Conservation (phyloP, 1,139 yeast genomes). For the Sugiyamaella castrensis region DNA sequence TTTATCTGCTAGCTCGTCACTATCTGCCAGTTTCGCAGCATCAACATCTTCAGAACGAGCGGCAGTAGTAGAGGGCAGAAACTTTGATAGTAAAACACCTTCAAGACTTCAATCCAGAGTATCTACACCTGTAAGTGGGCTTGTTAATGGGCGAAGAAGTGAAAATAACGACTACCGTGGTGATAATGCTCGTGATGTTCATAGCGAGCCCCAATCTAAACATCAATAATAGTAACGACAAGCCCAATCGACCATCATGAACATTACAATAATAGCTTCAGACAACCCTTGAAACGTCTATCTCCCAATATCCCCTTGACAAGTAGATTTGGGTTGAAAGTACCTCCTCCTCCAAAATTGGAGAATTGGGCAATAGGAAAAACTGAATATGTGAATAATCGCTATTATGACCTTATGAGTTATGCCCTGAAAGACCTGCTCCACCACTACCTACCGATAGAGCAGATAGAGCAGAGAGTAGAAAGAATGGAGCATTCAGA, state of each 20-base stretch:
- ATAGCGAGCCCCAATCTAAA: neutral
- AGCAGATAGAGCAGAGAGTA: slow-evolving; percentile 5
- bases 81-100: too few species aligned
- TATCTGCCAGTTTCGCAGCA: too few species aligned
- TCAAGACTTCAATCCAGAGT: neutral
- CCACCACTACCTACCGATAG: slow-evolving; percentile 10
- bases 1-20: neutral
- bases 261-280: too few species aligned
- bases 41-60: too few species aligned
- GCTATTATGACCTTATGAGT: neutral
- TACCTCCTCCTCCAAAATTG: slow-evolving; percentile 17
- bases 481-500: slow-evolving; percentile 4
- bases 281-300: slow-evolving; percentile 6
- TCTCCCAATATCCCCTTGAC: slow-evolving; percentile 17
- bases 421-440: slow-evolving; percentile 11
- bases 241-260: neutral
- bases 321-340: slow-evolving; percentile 9
- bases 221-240: neutral
- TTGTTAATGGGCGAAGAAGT: too few species aligned
- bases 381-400: neutral
- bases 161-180: too few species aligned
- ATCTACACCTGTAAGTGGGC: slow-evolving; percentile 3
- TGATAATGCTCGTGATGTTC: too few species aligned
- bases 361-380: slow-evolving; percentile 8
- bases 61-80: too few species aligned